phyloP scores from a whole-genome alignment of 148 eudicot genomes.

The Chenopodium album region DNA sequence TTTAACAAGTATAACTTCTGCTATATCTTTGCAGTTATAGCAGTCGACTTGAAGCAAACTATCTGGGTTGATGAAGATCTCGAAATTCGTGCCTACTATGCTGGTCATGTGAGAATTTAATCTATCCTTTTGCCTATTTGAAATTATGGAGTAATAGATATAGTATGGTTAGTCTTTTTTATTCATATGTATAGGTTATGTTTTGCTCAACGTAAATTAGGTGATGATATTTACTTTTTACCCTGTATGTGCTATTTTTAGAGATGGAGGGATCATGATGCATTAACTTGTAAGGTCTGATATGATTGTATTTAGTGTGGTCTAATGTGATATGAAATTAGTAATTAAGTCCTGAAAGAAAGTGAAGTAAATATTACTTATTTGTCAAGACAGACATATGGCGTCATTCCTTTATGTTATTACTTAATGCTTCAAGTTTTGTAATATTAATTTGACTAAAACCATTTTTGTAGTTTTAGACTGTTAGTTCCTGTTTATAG shows the following conservation, averaged over 20 bases:
- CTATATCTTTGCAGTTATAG: constrained; percentile 51
- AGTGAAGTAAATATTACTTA: not conserved
- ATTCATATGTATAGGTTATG: not conserved
- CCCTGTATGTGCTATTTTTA: not conserved
- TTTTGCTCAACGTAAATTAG: not conserved
- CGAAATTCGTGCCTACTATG: constrained; percentile 94
- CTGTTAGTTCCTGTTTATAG: not conserved
- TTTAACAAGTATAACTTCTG: constrained; percentile 11
- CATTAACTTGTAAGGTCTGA: not conserved
- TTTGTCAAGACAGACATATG: not conserved
- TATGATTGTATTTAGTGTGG: not conserved
- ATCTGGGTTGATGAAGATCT: constrained; percentile 83
- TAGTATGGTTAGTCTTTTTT: not conserved
- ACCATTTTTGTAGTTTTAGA: not conserved
- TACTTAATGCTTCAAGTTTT: not conserved
- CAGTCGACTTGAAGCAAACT: constrained; percentile 90
- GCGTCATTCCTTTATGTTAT: not conserved
- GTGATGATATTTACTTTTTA: not conserved
- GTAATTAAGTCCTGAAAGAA: not conserved
- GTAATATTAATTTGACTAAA: not conserved
- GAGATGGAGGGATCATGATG: not conserved
- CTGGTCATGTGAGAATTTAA: constrained; percentile 73
- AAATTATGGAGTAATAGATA: not conserved
- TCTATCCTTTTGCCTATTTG: not conserved
- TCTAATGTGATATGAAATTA: not conserved